Percentiles rank a stretch among this genome's conserved stretches.
Conservation (phyloP, 2,329 filamentous ascomycete genomes). For the Chaetomiaceae sp. region DNA sequence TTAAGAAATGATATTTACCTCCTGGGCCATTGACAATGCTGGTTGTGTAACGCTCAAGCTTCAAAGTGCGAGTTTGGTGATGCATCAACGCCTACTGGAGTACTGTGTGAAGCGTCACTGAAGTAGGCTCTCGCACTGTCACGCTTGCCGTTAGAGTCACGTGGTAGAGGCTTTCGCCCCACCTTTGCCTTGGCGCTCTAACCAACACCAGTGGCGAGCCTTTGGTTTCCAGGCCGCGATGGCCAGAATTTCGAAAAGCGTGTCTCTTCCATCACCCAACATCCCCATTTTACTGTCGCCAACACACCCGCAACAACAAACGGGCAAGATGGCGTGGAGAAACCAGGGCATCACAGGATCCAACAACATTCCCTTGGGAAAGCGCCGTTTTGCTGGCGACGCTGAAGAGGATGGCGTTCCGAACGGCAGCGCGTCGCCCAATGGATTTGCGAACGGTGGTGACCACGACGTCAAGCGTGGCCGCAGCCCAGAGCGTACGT, state of each 20-base stretch:
- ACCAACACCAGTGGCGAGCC: too few species aligned
- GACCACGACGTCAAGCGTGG: constrained; percentile 71
- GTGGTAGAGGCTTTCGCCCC: too few species aligned
- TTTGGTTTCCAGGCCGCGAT: not conserved
- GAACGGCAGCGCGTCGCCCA: constrained; percentile 15
- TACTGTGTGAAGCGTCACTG: too few species aligned
- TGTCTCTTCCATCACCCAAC: not conserved
- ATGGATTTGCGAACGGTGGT: constrained; percentile 25
- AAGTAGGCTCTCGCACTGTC: too few species aligned
- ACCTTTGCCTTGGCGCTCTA: too few species aligned
- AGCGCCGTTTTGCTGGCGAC: constrained; percentile 69
- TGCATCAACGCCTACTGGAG: too few species aligned
- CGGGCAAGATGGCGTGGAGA: constrained; percentile 58
- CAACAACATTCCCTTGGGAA: constrained; percentile 95
- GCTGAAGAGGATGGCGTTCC: constrained; percentile 23
- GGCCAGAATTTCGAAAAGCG: too few species aligned
- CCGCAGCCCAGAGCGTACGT: constrained; percentile 79
- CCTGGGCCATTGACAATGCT: too few species aligned
- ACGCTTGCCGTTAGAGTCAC: too few species aligned
- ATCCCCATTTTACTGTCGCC: not conserved
- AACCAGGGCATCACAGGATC: constrained; percentile 88
- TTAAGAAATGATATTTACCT: too few species aligned
- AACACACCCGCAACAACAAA: not conserved
- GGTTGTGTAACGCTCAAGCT: too few species aligned
- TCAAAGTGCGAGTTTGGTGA: too few species aligned